Base-by-base conservation (phyloP, 2,329 filamentous ascomycete species). In the Hypoxylon sp. region DNA sequence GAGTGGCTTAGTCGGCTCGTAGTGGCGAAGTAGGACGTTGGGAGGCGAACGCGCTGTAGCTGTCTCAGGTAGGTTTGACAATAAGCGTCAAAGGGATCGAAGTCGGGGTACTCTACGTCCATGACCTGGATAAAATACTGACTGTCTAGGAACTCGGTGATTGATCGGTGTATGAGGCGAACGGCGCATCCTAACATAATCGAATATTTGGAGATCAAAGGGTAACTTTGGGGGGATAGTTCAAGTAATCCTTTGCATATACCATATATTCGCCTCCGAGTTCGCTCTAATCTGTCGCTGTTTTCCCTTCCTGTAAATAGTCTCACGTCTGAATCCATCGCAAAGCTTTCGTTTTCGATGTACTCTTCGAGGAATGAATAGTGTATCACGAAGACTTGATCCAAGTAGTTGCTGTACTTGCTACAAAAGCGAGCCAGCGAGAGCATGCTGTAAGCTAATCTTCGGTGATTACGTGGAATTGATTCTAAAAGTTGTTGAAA, bases 121-220 rank as follows among this genome's bases (percentile, higher is more conserved):
- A 44, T 35, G 14, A 37, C 55, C 24, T 46, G 29, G n/a, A 39
- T 33, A 14, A 67, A 63, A 39, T 63, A 22, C 35, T 35, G 54
- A 46, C 64, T 63, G 46, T 63, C 54, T 10, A 67, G 31, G 31
- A 63, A 63, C 26, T 67, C 64, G 3, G 26, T 37, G n/a, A 67
- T 58, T 31, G 64, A 67, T 42, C 64, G 64, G 55, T 67, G 64
- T 67, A 52, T 67, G 9, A 63, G 44, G n/a, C 39, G 59, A 58
- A 67, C 59, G 3, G 9, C 19, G 37, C 42, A n/a, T 33, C 59
- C 54, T 14, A 63, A 14, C 6, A 24, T 19, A 2, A 39, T 17
- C 6, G 29, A 19, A 47, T 46, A 17, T n/a, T 35, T 22, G 39
- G 39, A 22, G 8, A 3, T 1, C 2, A 13, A 17, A 5, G 14